Evolutionary conservation across 1,139 yeast genomes (phyloP).

Genomic region (Nakaseomyces kungkrabaensis): DNA sequence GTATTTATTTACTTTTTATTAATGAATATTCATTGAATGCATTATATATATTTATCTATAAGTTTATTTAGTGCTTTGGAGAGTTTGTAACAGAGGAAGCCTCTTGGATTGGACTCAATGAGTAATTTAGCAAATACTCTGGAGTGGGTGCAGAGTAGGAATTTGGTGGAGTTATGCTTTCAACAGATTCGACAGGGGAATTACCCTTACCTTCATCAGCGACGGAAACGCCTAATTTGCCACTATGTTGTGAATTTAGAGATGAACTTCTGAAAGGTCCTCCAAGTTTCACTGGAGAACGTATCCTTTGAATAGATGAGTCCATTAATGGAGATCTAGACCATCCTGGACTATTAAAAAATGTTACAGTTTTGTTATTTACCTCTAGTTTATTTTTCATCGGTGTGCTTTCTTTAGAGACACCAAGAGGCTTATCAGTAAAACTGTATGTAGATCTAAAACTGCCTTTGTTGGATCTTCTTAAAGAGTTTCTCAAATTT

Average conservation of each 20-base stretch:
- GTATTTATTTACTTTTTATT: neutral
- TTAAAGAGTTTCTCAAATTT: conserved; percentile 1
- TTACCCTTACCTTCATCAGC: conserved; percentile 2
- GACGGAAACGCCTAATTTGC: neutral
- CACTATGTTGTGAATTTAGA: neutral
- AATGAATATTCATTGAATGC: conserved; percentile 2
- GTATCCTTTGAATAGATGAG: conserved; percentile 3
- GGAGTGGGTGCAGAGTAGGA: conserved; percentile 21
- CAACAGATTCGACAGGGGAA: conserved; percentile 2
- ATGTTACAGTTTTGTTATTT: conserved; percentile 46
- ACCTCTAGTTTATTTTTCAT: conserved; percentile 41
- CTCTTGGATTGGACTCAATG: conserved; percentile 30
- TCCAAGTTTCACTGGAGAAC: conserved; percentile 5
- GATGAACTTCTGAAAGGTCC: neutral
- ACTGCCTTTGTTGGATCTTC: conserved; percentile 12
- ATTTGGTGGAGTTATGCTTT: conserved; percentile 14
- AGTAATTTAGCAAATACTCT: conserved; percentile 14
- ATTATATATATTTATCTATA: neutral
- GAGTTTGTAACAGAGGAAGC: conserved; percentile 24
- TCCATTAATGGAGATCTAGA: neutral
- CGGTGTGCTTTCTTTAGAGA: conserved; percentile 25
- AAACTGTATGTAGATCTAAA: conserved; percentile 29
- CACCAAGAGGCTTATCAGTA: conserved; percentile 26
- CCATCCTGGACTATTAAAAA: conserved; percentile 31
- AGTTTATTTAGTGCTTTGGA: conserved; percentile 11